Conservation (phyloP, 2,329 filamentous ascomycete species). For the Alternaria arborescens region DNA sequence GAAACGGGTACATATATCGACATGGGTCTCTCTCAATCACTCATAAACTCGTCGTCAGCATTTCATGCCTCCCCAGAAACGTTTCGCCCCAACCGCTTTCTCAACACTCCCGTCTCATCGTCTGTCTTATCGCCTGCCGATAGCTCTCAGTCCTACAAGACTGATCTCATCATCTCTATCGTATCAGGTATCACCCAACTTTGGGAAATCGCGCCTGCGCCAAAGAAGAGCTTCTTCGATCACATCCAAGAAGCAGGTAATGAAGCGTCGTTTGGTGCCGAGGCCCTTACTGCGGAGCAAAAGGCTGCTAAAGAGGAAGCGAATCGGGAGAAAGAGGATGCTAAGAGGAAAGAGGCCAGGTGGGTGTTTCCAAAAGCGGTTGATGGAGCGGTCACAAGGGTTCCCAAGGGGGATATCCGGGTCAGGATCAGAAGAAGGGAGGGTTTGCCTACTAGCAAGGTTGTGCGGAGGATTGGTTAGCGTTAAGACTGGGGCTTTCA, state of each 20-base stretch:
- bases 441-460: conserved; percentile 25
- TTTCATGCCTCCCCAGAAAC: conserved; percentile 29
- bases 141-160: conserved; percentile 29
- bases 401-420: conserved; percentile 61
- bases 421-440: conserved; percentile 61
- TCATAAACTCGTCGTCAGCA: conserved; percentile 43
- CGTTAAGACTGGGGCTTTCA: conserved; percentile 3
- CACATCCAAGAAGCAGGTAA: conserved; percentile 44
- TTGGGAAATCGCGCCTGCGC: conserved; percentile 46
- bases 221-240: conserved; percentile 45
- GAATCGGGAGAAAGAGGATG: conserved; percentile 15
- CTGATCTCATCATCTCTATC: conserved; percentile 38
- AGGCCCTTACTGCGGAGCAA: conserved; percentile 26
- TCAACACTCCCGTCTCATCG: conserved; percentile 19
- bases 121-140: conserved; percentile 29
- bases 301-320: conserved; percentile 19
- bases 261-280: conserved; percentile 41
- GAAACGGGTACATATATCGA: conserved; percentile 40
- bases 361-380: conserved; percentile 63
- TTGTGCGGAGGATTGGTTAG: conserved; percentile 23
- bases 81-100: conserved; percentile 42
- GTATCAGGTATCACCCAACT: conserved; percentile 46
- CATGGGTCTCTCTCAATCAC: conserved; percentile 39
- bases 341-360: conserved; percentile 24
- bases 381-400: conserved; percentile 59